Base-by-base conservation (phyloP, 2,329 filamentous ascomycete species). In the Stachybotrys chartarum region DNA sequence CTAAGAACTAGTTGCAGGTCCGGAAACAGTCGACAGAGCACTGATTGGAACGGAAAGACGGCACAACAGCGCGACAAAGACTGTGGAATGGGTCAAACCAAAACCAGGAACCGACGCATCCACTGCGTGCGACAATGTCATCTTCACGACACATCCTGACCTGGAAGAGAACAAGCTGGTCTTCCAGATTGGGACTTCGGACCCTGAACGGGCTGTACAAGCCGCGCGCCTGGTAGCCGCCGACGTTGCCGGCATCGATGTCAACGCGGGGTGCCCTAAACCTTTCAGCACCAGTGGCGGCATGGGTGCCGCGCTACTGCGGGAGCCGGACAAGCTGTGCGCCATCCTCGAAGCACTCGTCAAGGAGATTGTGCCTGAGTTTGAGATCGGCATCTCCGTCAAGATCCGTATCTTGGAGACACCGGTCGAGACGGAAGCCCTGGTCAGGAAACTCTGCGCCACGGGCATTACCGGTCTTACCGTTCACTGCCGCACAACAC, bases 221-320 rank as follows among this genome's bases (percentile, higher is more conserved):
- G 92, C 93, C 1, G 91, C 93, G 2, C 85, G 85, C 54, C 75
- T 97, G 16, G 87, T 99, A 18, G 94, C 92, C 0, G 81, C 76
- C 12, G 91, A 97, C 71, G 94, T 99, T 3, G 86, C 87, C 0
- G 94, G 94, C 57, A 97, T 99, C 63, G 94, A 97, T 70, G 88
- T 99, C 59, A 99, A 99, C 70, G 91, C 94, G 0, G 94, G 94
- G n/a, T 99, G 94, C 68, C 94, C 94, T 1, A 99, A 99, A 72
- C 90, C 93, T 0, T 99, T 99, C 72, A 96, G 90, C 66, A 96
- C 93, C 2, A 83, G 82, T 59, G 91, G 91, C 57, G 94, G 94
- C 51, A 99, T 99, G 94, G 94, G 94, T 51, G 94, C 94, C 0
- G 93, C 92, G 1, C 80, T 99, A 18, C 81, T 99, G 16, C 84